Percentiles rank a stretch among this genome's conserved stretches.
These are phyloP conservation scores for Mycena vulgaris DNA, from an alignment of 768 basidiomycete species.

Conservation along the genomic window DNA sequence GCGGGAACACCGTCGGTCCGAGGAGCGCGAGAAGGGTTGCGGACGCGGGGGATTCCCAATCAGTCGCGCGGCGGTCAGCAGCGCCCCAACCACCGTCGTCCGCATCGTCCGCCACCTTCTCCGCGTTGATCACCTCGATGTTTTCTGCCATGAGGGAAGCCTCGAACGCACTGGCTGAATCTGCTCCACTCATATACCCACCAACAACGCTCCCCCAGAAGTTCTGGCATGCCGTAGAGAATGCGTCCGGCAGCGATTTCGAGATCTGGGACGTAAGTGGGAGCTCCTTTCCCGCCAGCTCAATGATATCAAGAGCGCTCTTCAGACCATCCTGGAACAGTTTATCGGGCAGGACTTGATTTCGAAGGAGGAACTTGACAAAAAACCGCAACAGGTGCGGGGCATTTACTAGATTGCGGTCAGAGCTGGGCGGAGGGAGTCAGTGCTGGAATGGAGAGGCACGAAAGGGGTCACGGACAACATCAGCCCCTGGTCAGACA, in stretches of 20 bases:
- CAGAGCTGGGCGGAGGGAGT: constrained; percentile 52
- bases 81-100: constrained; percentile 1
- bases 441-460: background rate
- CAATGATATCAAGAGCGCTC: constrained; percentile 5
- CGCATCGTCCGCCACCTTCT: background rate
- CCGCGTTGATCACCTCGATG: background rate
- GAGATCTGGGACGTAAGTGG: constrained; percentile 16
- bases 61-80: background rate
- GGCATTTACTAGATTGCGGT: constrained; percentile 58
- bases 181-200: constrained; percentile 23
- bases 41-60: background rate
- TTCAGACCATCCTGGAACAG: background rate
- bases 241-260: constrained; percentile 11
- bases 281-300: constrained; percentile 5
- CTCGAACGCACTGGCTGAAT: constrained; percentile 28
- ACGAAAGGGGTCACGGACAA: constrained; percentile 62
- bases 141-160: background rate
- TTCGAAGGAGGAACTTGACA: constrained; percentile 61
- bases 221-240: constrained; percentile 1
- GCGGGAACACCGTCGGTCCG: constrained; percentile 69
- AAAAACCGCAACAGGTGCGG: constrained; percentile 63
- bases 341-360: constrained; percentile 56
- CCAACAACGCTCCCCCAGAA: background rate
- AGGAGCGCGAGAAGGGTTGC: constrained; percentile 48
- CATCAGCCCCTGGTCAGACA: constrained; percentile 75